A percentile compares a stretch with the other conserved stretches of the same genome.
These are phyloP conservation scores for Bacterosira constricta DNA, from an alignment of 108 stramenopile species.

Conservation along the genomic window DNA sequence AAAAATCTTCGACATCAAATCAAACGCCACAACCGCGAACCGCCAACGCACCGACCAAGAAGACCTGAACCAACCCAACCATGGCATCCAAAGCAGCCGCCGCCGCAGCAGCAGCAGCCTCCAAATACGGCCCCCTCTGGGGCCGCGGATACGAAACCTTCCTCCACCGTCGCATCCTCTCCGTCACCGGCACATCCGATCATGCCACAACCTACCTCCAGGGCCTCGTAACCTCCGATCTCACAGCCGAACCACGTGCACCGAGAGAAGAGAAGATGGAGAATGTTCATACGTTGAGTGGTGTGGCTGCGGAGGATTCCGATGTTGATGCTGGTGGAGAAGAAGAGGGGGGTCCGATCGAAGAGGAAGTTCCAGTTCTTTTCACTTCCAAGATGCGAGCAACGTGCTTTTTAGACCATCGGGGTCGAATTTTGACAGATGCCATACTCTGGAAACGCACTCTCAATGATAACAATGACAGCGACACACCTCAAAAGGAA, in stretches of 20 bases:
- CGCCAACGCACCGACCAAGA: neutral
- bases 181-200: slow-evolving; percentile 65
- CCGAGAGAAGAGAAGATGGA: slow-evolving; percentile 54
- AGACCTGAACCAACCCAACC: too few species aligned
- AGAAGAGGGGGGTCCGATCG: slow-evolving; percentile 2
- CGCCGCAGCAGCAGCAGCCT: slow-evolving; percentile 13
- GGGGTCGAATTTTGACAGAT: slow-evolving; percentile 85
- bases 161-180: slow-evolving; percentile 67
- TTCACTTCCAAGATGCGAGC: slow-evolving; percentile 68
- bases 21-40: neutral
- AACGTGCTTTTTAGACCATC: slow-evolving; percentile 81
- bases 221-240: slow-evolving; percentile 78
- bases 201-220: slow-evolving; percentile 77
- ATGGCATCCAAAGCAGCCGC: slow-evolving; percentile 35
- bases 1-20: neutral
- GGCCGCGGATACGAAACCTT: slow-evolving; percentile 83
- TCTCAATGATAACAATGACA: neutral
- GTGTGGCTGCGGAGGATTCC: neutral
- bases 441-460: slow-evolving; percentile 75
- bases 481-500: neutral
- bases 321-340: neutral
- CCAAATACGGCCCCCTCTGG: slow-evolving; percentile 76
- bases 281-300: slow-evolving; percentile 5
- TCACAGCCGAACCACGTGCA: slow-evolving; percentile 52
- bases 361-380: slow-evolving; percentile 43